A percentile compares a stretch with the other conserved stretches of the same genome.
Evolutionary conservation across 345 rosid genomes (phyloP).

Genomic region (Moringa oleifera): DNA sequence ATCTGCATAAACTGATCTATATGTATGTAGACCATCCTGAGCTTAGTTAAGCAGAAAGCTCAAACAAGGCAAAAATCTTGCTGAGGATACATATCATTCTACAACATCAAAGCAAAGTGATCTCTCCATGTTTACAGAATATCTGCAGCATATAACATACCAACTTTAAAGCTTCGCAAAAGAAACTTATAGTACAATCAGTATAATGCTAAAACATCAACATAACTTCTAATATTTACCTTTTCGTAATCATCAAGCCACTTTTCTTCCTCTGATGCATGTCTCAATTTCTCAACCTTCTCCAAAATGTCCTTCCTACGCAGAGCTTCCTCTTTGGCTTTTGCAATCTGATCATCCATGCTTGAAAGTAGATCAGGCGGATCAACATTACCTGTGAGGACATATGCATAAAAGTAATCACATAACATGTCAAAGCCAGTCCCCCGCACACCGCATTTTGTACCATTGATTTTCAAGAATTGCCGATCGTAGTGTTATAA

Average conservation of each 20-base stretch:
- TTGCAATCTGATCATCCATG: constrained; percentile 73
- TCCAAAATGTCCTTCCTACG: constrained; percentile 85
- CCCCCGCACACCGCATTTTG: neutral
- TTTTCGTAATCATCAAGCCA: constrained; percentile 97
- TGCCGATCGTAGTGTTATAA: too few species aligned
- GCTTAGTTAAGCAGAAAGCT: neutral
- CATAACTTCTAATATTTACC: constrained; percentile 27
- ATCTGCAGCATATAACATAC: neutral
- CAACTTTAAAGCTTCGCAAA: too few species aligned
- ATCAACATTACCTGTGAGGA: constrained; percentile 49
- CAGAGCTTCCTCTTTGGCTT: constrained; percentile 77
- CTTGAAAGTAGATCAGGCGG: constrained; percentile 61
- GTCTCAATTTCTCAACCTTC: constrained; percentile 78
- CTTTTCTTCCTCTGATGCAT: constrained; percentile 77
- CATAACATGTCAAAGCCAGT: constrained; percentile 2
- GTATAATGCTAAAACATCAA: too few species aligned
- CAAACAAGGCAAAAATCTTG: neutral
- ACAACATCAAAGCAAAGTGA: neutral
- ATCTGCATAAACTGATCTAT: too few species aligned
- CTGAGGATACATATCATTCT: neutral
- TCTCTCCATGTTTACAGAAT: neutral
- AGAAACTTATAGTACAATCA: too few species aligned
- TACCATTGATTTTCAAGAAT: neutral
- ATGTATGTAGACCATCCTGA: neutral
- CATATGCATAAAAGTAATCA: constrained; percentile 9